These are phyloP conservation scores for Monosporascus sp. DNA, from an alignment of 2,329 filamentous ascomycete species.

Conservation along the genomic window DNA sequence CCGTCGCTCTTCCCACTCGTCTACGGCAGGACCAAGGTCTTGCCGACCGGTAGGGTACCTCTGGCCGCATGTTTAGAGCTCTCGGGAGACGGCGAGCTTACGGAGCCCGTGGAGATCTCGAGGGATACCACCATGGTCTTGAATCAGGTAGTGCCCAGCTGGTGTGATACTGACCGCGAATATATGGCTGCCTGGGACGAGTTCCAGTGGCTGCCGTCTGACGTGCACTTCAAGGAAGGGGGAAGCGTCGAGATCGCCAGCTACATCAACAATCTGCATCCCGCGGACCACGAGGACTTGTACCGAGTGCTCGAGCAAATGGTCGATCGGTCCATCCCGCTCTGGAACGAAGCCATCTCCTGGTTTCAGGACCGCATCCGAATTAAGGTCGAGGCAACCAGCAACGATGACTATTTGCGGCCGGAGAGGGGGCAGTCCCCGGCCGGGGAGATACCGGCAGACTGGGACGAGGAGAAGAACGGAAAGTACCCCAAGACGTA, in stretches of 20 bases:
- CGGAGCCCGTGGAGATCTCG: conserved; percentile 3
- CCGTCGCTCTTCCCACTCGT: conserved; percentile 58
- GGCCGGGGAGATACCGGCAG: conserved; percentile 2
- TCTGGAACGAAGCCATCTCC: conserved; percentile 34
- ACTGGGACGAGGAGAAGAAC: conserved; percentile 4
- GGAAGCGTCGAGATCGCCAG: conserved; percentile 35
- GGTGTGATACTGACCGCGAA: neutral
- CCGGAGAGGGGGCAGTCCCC: conserved; percentile 14
- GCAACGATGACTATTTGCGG: conserved; percentile 6
- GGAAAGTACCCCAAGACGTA: conserved; percentile 7
- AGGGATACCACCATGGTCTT: neutral
- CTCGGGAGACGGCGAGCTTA: conserved; percentile 23
- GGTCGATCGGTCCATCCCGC: conserved; percentile 35
- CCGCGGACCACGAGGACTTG: conserved; percentile 29
- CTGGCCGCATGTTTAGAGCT: conserved; percentile 24
- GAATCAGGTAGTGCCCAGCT: neutral
- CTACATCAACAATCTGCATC: conserved; percentile 51
- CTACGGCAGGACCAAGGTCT: conserved; percentile 41
- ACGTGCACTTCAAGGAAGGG: conserved; percentile 35
- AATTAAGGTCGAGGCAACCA: conserved; percentile 1
- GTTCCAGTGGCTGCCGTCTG: conserved; percentile 45
- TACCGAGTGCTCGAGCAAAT: conserved; percentile 37
- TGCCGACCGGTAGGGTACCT: conserved; percentile 29
- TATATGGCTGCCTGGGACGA: conserved; percentile 14
- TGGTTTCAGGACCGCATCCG: conserved; percentile 6